Evolutionary conservation across 352 stramenopile genomes (phyloP), one percentile per base, ranked within the genome.

Genomic region (Pythium dissimile): DNA sequence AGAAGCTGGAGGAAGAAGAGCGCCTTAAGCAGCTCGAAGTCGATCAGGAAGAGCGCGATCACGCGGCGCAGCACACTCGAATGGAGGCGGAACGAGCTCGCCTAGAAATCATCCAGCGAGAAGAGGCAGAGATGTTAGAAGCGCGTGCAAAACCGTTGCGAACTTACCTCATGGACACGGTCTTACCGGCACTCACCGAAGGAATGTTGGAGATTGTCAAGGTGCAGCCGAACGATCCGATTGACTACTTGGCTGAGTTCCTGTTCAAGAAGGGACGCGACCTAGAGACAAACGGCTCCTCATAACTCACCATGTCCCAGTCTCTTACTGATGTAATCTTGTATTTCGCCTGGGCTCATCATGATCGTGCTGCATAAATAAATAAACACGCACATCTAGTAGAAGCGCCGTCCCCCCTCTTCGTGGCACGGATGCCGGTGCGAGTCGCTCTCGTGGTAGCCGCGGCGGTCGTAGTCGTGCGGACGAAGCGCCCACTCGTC

Each of bases 201-300:
- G 83, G 81, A 9, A 91, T 95, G 75, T 72, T 95, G 18, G 83
- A 96, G 65, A 76, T 93, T n/a, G 82, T 90, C 57, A 89, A 91
- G 27, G 80, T 92, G 34, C 80, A 94, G 67, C 84, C 86, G 1
- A 73, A 85, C 18, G 84, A 96, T 53, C 86, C 88, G 32, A 89
- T 95, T 53, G 86, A 95, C 67, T 95, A 90, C 48, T 69, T 96
- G 23, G 86, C 88, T 20, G 83, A 94, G 54, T 94, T 89, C 47
- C 75, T 95, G 26, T 94, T 95, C 68, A 72, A 78, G 34, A 93
- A 92, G 55, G 82, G 77, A 16, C 72, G 75, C 15, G 76, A 88
- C 46, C 60, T 88, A 45, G 79, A 87, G 45, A 32, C 31, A 12
- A 34, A 58, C 12, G 37, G 9, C 6, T 59, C 51, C n/a, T 59